Conservation (phyloP, 2,329 filamentous ascomycete genomes). For the Huntiella decipiens region DNA sequence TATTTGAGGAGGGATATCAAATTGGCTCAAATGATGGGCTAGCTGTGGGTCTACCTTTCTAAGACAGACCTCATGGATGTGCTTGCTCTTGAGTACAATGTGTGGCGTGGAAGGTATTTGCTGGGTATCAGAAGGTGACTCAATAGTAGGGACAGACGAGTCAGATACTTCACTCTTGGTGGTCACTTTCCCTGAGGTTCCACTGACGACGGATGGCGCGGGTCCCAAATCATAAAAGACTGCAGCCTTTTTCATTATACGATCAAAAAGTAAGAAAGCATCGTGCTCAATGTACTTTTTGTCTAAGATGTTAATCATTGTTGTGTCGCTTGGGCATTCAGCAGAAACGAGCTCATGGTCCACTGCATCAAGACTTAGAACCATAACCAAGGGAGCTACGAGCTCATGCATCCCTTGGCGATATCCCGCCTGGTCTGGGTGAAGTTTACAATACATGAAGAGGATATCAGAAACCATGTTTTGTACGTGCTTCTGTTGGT, state of each 20-base stretch:
- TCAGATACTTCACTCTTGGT: background rate
- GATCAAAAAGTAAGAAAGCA: constrained; percentile 66
- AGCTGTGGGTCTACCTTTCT: constrained; percentile 67
- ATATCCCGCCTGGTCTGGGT: constrained; percentile 71
- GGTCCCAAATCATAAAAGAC: constrained; percentile 57
- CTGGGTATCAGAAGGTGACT: background rate
- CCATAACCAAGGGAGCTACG: constrained; percentile 72
- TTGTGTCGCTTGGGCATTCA: constrained; percentile 14
- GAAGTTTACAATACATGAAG: constrained; percentile 87
- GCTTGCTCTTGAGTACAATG: constrained; percentile 70
- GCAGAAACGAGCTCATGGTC: constrained; percentile 14
- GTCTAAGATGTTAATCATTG: constrained; percentile 50
- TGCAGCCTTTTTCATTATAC: constrained; percentile 74
- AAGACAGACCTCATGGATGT: constrained; percentile 70
- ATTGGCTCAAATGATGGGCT: constrained; percentile 55
- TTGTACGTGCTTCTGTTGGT: constrained; percentile 63
- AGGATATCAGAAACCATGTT: constrained; percentile 69
- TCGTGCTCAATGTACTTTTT: constrained; percentile 69
- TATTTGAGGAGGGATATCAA: constrained; percentile 89
- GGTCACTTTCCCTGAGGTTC: background rate
- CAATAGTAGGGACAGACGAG: background rate
- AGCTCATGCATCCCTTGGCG: constrained; percentile 99
- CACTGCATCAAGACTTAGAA: constrained; percentile 57
- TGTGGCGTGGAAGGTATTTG: constrained; percentile 27
- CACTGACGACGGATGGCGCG: constrained; percentile 16